phyloP scores from a whole-genome alignment of 768 basidiomycete species.

The Lactarius evosmus region DNA sequence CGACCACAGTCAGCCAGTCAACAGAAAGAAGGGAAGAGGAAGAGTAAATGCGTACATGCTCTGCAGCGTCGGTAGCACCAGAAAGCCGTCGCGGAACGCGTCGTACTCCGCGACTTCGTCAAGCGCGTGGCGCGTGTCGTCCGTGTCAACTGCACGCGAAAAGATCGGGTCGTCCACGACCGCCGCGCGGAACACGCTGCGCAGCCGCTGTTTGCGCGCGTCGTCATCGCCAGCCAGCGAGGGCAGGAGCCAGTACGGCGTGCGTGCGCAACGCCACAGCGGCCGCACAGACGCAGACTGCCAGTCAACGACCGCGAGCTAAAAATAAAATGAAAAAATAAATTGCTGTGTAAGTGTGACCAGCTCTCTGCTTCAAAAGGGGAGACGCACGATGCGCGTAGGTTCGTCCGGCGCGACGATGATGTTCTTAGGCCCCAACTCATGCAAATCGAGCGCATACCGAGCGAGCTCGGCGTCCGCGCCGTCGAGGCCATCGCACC shows the following conservation, averaged over 20 bases:
- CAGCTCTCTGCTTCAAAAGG: not conserved
- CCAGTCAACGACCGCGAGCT: slow-evolving; percentile 35
- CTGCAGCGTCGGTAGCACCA: slow-evolving; percentile 37
- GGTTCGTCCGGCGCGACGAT: slow-evolving; percentile 33
- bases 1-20: not conserved
- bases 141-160: slow-evolving; percentile 32
- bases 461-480: slow-evolving; percentile 34
- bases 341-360: not conserved
- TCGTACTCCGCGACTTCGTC: slow-evolving; percentile 37
- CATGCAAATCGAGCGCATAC: slow-evolving; percentile 36
- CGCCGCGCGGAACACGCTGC: slow-evolving; percentile 30
- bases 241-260: slow-evolving; percentile 34
- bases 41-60: slow-evolving; percentile 33
- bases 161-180: slow-evolving; percentile 32
- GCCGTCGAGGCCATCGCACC: slow-evolving; percentile 35
- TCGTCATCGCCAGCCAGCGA: slow-evolving; percentile 30
- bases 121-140: slow-evolving; percentile 35
- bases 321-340: too few relatives aligned
- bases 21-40: too few relatives aligned
- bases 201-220: slow-evolving; percentile 25
- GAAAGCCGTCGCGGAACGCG: slow-evolving; percentile 37
- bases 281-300: slow-evolving; percentile 33
- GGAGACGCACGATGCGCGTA: slow-evolving; percentile 32
- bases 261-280: slow-evolving; percentile 37
- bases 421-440: slow-evolving; percentile 34